phyloP scores from a whole-genome alignment of 768 basidiomycete genomes.

The Naematelia encephala region DNA sequence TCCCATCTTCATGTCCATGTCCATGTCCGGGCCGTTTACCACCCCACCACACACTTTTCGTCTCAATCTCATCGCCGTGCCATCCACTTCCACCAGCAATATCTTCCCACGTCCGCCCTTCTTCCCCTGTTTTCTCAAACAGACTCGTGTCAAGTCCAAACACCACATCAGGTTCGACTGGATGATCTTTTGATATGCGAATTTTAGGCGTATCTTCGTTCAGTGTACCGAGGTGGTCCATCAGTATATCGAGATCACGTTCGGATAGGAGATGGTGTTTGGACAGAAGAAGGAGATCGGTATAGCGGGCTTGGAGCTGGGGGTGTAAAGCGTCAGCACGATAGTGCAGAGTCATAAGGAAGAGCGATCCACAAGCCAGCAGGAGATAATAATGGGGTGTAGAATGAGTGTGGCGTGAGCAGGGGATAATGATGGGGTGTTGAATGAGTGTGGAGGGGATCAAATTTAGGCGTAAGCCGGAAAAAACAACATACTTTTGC shows the following conservation, averaged over 20 bases:
- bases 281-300: slow-evolving; percentile 87
- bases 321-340: not conserved
- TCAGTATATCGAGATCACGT: slow-evolving; percentile 70
- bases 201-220: slow-evolving; percentile 89
- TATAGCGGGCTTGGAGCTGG: slow-evolving; percentile 73
- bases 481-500: slow-evolving; percentile 65
- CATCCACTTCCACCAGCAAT: slow-evolving; percentile 22
- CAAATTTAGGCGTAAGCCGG: not conserved
- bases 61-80: slow-evolving; percentile 85
- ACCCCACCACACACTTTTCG: slow-evolving; percentile 62
- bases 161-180: slow-evolving; percentile 72
- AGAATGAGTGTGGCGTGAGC: too few species aligned
- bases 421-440: too few species aligned
- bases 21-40: slow-evolving; percentile 29
- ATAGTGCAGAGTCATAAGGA: not conserved
- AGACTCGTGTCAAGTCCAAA: slow-evolving; percentile 88
- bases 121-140: slow-evolving; percentile 53
- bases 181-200: slow-evolving; percentile 58
- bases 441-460: too few species aligned
- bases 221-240: slow-evolving; percentile 82
- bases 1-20: slow-evolving; percentile 22
- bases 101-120: slow-evolving; percentile 34
- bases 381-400: not conserved
- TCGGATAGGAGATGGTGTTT: slow-evolving; percentile 84
- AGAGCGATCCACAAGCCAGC: not conserved